phyloP scores from a whole-genome alignment of 768 basidiomycete genomes.

The Coprinopsis sp. region DNA sequence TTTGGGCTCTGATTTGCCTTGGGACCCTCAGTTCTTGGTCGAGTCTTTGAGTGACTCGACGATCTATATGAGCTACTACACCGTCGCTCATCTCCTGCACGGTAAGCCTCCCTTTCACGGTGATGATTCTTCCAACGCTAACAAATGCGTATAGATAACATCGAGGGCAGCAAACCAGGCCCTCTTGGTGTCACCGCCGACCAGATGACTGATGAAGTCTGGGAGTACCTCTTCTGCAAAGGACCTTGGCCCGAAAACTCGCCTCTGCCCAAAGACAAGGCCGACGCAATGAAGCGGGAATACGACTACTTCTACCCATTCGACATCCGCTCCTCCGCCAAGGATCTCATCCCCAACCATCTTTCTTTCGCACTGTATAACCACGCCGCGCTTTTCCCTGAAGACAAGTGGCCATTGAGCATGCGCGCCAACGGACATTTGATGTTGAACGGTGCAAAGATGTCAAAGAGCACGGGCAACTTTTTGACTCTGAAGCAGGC shows the following conservation, averaged over 20 bases:
- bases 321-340: constrained; percentile 96
- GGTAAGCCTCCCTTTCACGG: constrained; percentile 40
- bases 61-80: constrained; percentile 98
- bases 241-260: constrained; percentile 70
- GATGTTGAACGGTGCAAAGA: constrained; percentile 97
- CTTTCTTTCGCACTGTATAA: constrained; percentile 92
- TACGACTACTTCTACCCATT: constrained; percentile 98
- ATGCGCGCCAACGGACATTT: constrained; percentile 96
- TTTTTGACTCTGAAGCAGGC: constrained; percentile 86
- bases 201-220: constrained; percentile 96
- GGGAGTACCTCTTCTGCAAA: constrained; percentile 88
- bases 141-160: constrained; percentile 40
- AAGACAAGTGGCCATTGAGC: constrained; percentile 84
- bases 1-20: constrained; percentile 90
- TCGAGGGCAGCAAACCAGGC: constrained; percentile 77
- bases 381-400: constrained; percentile 92
- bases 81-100: constrained; percentile 86
- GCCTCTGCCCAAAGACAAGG: constrained; percentile 69
- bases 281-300: constrained; percentile 80
- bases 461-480: constrained; percentile 97
- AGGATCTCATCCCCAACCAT: constrained; percentile 95
- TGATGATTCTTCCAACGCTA: background rate
- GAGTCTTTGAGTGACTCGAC: constrained; percentile 97
- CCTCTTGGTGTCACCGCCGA: constrained; percentile 81
- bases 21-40: constrained; percentile 95